Evolutionary conservation across 1,284 basidiomycete species (phyloP).

Genomic region (Trametes versicolor): DNA sequence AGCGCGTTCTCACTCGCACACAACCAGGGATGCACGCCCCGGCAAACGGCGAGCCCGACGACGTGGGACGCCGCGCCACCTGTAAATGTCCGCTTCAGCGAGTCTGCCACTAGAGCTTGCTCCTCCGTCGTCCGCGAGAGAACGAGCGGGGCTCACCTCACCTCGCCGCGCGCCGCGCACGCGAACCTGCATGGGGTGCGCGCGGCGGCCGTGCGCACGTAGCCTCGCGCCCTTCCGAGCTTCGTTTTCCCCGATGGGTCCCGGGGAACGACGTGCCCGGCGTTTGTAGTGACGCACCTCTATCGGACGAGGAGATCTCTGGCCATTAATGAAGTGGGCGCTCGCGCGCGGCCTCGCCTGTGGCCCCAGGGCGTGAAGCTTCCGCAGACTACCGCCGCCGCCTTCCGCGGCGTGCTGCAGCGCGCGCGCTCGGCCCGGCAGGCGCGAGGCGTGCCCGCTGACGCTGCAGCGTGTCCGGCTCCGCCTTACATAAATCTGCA

Average conservation of each 20-base stretch:
- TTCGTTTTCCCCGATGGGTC: conserved; percentile 32
- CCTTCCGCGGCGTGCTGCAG: conserved; percentile 10
- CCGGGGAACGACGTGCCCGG: conserved; percentile 23
- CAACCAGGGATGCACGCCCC: conserved; percentile 6
- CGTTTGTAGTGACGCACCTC: conserved; percentile 22
- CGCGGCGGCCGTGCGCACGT: conserved; percentile 6
- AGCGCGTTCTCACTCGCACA: conserved; percentile 15
- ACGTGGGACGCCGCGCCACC: conserved; percentile 9
- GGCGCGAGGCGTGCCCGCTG: conserved; percentile 29
- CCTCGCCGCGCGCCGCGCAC: neutral
- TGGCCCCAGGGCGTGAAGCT: neutral
- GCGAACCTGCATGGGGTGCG: neutral
- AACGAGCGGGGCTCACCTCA: neutral
- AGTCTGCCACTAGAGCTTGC: neutral
- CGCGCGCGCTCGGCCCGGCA: conserved; percentile 25
- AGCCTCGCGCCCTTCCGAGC: neutral
- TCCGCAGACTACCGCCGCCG: conserved; percentile 12
- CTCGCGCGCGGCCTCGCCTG: conserved; percentile 10
- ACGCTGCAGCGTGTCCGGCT: conserved; percentile 25
- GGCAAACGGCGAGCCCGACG: conserved; percentile 18
- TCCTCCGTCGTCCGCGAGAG: no score
- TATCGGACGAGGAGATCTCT: conserved; percentile 33
- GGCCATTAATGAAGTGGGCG: conserved; percentile 28
- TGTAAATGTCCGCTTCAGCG: neutral
- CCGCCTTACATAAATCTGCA: conserved; percentile 35